Percentiles rank a stretch among this genome's conserved stretches.
These are phyloP conservation scores for Boletellus ananiceps DNA, from an alignment of 768 basidiomycete genomes.

Conservation along the genomic window DNA sequence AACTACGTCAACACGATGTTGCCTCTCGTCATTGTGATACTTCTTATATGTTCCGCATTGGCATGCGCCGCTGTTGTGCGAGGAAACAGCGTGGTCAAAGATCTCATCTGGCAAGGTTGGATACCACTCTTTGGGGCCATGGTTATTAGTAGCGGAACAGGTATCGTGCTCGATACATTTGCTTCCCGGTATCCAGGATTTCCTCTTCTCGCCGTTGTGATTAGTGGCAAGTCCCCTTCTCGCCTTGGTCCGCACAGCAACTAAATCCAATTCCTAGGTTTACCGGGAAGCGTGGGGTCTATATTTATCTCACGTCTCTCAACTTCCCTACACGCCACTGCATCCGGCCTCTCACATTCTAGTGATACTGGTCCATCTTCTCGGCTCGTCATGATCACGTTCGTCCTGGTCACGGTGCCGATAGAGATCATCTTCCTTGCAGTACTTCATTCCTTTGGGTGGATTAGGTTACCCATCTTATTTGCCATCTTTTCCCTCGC, in stretches of 20 bases:
- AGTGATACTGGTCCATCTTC: slow-evolving; percentile 33
- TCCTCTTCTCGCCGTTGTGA: slow-evolving; percentile 80
- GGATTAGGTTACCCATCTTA: slow-evolving; percentile 66
- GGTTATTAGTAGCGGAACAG: slow-evolving; percentile 82
- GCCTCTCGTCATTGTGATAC: slow-evolving; percentile 51
- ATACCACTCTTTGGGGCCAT: slow-evolving; percentile 85
- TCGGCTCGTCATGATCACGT: slow-evolving; percentile 57
- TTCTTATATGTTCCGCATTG: slow-evolving; percentile 46
- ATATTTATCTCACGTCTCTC: slow-evolving; percentile 90
- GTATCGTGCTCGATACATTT: slow-evolving; percentile 87
- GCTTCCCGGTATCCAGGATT: slow-evolving; percentile 86
- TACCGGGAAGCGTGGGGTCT: slow-evolving; percentile 87
- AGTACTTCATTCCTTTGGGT: slow-evolving; percentile 62
- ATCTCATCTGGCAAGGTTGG: slow-evolving; percentile 85
- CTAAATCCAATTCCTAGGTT: slow-evolving; percentile 39
- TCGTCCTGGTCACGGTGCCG: slow-evolving; percentile 74
- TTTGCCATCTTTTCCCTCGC: slow-evolving; percentile 65
- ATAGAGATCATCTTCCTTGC: slow-evolving; percentile 72
- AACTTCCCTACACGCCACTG: slow-evolving; percentile 68
- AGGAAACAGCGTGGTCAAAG: slow-evolving; percentile 63
- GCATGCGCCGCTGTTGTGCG: slow-evolving; percentile 53
- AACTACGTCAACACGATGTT: slow-evolving; percentile 58
- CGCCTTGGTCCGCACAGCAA: not conserved
- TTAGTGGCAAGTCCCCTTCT: slow-evolving; percentile 57
- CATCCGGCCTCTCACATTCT: slow-evolving; percentile 5